Evolutionary conservation across 73 alveolate species (phyloP).

Genomic region (Paramecium octaurelia): DNA sequence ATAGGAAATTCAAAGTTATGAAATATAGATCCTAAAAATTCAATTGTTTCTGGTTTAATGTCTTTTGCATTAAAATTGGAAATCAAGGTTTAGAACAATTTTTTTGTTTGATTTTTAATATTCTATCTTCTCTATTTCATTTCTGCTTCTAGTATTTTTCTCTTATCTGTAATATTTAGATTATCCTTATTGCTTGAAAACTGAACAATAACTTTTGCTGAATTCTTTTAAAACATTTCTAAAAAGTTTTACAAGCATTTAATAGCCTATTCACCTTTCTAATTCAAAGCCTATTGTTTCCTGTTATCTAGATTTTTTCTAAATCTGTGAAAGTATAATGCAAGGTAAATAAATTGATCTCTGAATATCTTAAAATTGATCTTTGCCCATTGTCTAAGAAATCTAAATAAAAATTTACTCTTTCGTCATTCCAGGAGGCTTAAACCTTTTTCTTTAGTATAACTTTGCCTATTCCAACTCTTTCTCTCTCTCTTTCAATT

Average conservation of each 20-base stretch:
- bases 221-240: neutral
- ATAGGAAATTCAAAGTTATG: slow-evolving; percentile 5
- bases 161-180: neutral
- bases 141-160: slow-evolving; percentile 31
- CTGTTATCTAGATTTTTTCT: neutral
- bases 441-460: neutral
- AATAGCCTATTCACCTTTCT: neutral
- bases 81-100: neutral
- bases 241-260: neutral
- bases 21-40: neutral
- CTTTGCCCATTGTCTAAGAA: neutral
- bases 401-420: neutral
- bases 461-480: neutral
- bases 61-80: neutral
- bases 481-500: neutral
- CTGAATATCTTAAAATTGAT: neutral
- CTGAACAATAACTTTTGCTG: neutral
- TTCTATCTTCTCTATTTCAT: neutral
- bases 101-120: neutral
- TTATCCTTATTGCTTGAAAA: neutral
- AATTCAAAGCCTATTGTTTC: neutral
- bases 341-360: neutral
- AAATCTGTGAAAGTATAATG: neutral
- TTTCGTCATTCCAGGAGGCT: slow-evolving; percentile 10
- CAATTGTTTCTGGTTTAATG: neutral